Evolutionary conservation across 2,329 filamentous ascomycete species (phyloP).

Genomic region (Fusarium buharicum): DNA sequence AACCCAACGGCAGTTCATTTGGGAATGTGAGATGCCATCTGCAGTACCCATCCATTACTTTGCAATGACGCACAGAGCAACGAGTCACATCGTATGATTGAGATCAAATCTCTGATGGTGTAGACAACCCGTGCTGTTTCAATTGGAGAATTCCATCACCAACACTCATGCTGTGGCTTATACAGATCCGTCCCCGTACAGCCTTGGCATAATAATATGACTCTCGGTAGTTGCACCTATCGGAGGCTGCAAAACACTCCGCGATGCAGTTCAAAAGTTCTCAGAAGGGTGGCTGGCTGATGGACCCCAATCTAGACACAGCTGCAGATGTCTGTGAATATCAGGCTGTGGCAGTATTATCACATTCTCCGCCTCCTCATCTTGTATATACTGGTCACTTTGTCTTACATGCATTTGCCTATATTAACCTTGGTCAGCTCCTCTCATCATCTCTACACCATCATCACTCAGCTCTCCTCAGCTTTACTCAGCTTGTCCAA

Average conservation of each 20-base stretch:
- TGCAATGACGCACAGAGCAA: not conserved
- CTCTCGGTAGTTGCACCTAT: not conserved
- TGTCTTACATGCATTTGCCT: slow-evolving; percentile 8
- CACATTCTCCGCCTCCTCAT: not conserved
- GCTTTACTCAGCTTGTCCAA: not conserved
- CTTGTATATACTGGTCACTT: not conserved
- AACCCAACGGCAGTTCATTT: not conserved
- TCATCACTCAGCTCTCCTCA: not conserved
- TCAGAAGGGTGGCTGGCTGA: slow-evolving; percentile 1
- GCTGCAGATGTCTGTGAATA: not conserved
- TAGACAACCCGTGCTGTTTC: not conserved
- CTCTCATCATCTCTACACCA: not conserved
- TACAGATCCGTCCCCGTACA: not conserved
- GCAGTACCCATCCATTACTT: not conserved
- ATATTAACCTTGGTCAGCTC: not conserved
- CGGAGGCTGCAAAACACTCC: not conserved
- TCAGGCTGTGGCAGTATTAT: not conserved
- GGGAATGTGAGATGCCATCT: not conserved
- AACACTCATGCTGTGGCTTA: not conserved
- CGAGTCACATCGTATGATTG: not conserved
- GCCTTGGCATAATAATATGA: not conserved
- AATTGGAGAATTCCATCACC: not conserved
- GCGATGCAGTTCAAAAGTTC: not conserved
- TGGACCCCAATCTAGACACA: not conserved
- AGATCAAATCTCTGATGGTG: not conserved